A percentile compares a stretch with the other conserved stretches of the same genome.
Conservation (phyloP, 2,329 filamentous ascomycete genomes). For the Paracorniculantispora psalliotae region DNA sequence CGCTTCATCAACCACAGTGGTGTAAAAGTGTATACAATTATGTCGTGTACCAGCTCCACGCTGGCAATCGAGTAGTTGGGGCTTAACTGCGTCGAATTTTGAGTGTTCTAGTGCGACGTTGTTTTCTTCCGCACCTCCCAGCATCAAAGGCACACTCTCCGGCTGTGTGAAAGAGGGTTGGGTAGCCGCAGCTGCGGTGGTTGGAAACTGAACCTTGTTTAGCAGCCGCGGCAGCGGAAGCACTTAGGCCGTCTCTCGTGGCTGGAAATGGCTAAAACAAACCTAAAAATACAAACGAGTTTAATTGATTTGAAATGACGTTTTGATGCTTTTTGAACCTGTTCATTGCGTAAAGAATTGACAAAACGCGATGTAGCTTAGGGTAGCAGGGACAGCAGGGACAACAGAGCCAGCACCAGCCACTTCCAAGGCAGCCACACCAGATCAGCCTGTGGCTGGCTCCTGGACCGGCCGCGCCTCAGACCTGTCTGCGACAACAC, state of each 20-base stretch:
- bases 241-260: not conserved
- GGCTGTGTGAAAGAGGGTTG: not conserved
- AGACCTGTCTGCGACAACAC: not conserved
- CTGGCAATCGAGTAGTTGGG: too few relatives aligned
- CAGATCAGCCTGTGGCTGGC: not conserved
- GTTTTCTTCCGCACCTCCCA: not conserved
- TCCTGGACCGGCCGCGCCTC: not conserved
- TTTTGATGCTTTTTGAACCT: too few relatives aligned
- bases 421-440: not conserved
- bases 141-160: not conserved
- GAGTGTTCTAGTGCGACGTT: not conserved
- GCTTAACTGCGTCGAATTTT: not conserved
- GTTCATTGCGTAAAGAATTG: not conserved
- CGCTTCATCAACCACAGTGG: not conserved
- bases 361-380: not conserved
- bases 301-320: not conserved
- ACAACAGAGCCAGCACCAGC: not conserved
- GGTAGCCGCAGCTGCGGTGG: not conserved
- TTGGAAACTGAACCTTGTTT: not conserved
- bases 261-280: not conserved
- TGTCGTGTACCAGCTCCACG: too few relatives aligned
- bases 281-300: not conserved
- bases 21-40: too few relatives aligned
- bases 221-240: not conserved
- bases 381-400: not conserved